phyloP scores from a whole-genome alignment of 257 asterid species.

The Forsythia viridissima region DNA sequence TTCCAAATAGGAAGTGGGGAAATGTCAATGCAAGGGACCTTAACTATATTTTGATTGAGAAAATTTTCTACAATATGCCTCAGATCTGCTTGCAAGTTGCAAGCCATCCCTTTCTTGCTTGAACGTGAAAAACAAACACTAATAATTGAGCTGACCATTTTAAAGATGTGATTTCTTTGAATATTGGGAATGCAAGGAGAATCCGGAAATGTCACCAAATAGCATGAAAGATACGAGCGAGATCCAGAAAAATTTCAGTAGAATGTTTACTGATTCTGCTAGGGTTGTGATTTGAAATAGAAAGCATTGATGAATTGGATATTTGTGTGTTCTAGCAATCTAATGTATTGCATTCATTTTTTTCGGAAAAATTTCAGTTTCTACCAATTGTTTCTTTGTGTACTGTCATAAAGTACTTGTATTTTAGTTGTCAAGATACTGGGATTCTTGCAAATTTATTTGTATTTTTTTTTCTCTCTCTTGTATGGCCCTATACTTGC shows the following conservation, averaged over 20 bases:
- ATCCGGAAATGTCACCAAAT: not conserved
- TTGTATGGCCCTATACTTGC: slow-evolving; percentile 17
- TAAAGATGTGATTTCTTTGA: not conserved
- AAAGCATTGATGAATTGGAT: not conserved
- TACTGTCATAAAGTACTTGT: no score
- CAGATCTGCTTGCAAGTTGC: no score
- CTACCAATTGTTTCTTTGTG: no score
- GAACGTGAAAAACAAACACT: not conserved
- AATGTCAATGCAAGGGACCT: not conserved
- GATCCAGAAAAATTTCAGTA: not conserved
- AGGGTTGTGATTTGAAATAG: not conserved
- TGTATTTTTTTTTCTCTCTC: not conserved
- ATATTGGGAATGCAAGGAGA: not conserved
- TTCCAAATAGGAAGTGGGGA: not conserved
- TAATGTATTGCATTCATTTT: not conserved
- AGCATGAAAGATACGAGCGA: not conserved
- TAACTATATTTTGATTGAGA: not conserved
- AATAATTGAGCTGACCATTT: no score
- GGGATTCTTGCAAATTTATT: slow-evolving; percentile 7
- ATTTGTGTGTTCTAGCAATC: not conserved
- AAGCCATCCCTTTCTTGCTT: not conserved
- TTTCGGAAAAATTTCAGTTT: no score
- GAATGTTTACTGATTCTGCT: not conserved
- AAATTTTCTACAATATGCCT: not conserved
- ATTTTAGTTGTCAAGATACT: not conserved